phyloP scores from a whole-genome alignment of 2,329 filamentous ascomycete genomes.

The Aureobasidium subglaciale region DNA sequence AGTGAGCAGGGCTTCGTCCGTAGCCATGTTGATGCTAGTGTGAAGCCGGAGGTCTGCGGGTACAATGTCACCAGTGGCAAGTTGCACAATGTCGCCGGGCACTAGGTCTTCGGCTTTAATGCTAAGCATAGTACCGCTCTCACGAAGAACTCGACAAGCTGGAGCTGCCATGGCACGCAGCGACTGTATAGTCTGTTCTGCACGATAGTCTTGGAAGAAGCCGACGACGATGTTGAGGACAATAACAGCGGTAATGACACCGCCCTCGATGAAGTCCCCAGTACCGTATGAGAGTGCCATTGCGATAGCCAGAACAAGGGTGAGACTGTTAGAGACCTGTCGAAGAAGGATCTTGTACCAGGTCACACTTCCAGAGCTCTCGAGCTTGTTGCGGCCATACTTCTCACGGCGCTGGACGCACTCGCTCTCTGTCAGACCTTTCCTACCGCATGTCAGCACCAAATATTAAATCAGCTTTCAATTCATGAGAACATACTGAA shows the following conservation, averaged over 20 bases:
- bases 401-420: slow-evolving; percentile 13
- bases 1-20: slow-evolving; percentile 68
- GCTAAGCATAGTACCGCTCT: slow-evolving; percentile 44
- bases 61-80: slow-evolving; percentile 59
- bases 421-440: slow-evolving; percentile 18
- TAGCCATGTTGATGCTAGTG: slow-evolving; percentile 52
- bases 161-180: slow-evolving; percentile 50
- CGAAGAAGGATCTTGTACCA: slow-evolving; percentile 29
- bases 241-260: slow-evolving; percentile 52
- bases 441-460: neutral
- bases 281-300: slow-evolving; percentile 54
- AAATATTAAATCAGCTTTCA: neutral
- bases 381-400: slow-evolving; percentile 26
- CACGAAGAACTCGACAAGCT: slow-evolving; percentile 48
- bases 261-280: slow-evolving; percentile 53
- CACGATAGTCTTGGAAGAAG: slow-evolving; percentile 54
- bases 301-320: slow-evolving; percentile 45
- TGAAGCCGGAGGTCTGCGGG: slow-evolving; percentile 56
- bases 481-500: slow-evolving; percentile 17
- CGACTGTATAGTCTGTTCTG: slow-evolving; percentile 54
- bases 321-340: slow-evolving; percentile 33
- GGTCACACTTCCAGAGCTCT: slow-evolving; percentile 24
- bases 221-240: slow-evolving; percentile 52
- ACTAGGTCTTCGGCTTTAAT: slow-evolving; percentile 55
- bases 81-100: slow-evolving; percentile 58